Base-by-base conservation (phyloP, 1,284 basidiomycete species). In the Anthracocystis setariae region DNA sequence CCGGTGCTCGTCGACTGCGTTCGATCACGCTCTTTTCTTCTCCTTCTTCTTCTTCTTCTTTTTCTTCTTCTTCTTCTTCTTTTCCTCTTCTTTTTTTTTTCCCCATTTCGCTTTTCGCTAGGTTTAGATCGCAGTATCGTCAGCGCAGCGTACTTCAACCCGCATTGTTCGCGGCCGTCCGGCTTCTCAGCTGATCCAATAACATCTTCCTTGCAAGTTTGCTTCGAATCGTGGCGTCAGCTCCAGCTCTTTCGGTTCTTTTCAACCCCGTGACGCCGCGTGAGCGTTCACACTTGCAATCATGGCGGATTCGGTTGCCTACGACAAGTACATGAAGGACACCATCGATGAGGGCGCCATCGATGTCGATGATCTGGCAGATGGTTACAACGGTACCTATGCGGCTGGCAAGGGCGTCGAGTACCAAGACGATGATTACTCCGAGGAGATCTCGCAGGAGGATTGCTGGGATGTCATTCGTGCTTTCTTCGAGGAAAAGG, bases 401-500 rank as follows among this genome's bases (percentile, higher is more conserved):
- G 44, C 27, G 23, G 46, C 43, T 35, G 73, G 68, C 35, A 69
- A 69, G 42, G 59, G 60, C 13, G 46, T 21, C 1, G 53, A 48
- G 15, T 71, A 64, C 46, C 58, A 76, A 35, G 69, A 78, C 39
- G 73, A 73, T 18, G 76, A 70, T 12, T 74, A 69, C 32, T 56
- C 75, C 23, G 76, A 79, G 45, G 80, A 81, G 47, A 80, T 82
- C 63, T 70, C 73, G 20, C 80, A 81, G 51, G 79, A 82, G 57
- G 79, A 80, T 43, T 80, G 75, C 64, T 82, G 80, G 80, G 80
- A 81, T 46, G 78, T 82, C 49, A 98, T 98, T 80, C 91, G 92
- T 65, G 90, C 92, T 78, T 98, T 97, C 86, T 98, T 98, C 83
- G 91, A 93, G 68, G 92, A 94, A 84, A 97, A 96, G 84, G 95